Evolutionary conservation across 768 basidiomycete species (phyloP).

Genomic region (Termitomyces eurrhizus): DNA sequence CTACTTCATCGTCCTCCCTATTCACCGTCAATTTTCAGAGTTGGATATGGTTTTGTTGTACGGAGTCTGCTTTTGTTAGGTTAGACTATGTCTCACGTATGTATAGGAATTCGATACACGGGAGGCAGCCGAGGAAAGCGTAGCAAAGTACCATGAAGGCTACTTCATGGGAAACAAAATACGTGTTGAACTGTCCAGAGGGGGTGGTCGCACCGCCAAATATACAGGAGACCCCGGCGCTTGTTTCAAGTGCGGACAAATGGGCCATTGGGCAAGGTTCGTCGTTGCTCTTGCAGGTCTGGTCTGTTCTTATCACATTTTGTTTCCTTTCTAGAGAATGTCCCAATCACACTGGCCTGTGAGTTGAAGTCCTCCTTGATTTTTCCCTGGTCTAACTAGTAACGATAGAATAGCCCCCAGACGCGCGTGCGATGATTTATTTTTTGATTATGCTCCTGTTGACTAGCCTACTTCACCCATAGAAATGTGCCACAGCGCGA

Average conservation of each 20-base stretch:
- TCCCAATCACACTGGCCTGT: conserved; percentile 54
- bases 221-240: conserved; percentile 84
- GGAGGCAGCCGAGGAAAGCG: conserved; percentile 82
- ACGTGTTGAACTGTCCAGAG: conserved; percentile 81
- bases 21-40: conserved; percentile 37
- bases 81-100: conserved; percentile 6
- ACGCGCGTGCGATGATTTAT: conserved; percentile 45
- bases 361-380: conserved; percentile 23
- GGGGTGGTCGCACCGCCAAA: conserved; percentile 77
- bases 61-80: conserved; percentile 21
- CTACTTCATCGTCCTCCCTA: conserved; percentile 13
- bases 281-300: conserved; percentile 16
- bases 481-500: conserved; percentile 46
- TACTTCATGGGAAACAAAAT: conserved; percentile 93
- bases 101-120: conserved; percentile 76
- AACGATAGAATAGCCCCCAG: conserved; percentile 29
- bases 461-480: conserved; percentile 44
- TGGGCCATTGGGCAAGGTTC: conserved; percentile 88
- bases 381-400: conserved; percentile 1
- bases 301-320: background rate
- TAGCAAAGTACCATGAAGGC: conserved; percentile 85
- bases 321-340: conserved; percentile 54
- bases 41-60: conserved; percentile 91
- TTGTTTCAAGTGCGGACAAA: conserved; percentile 83
- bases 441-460: conserved; percentile 58